These are phyloP conservation scores for Mycena alexandri DNA, from an alignment of 768 basidiomycete species.

Conservation along the genomic window DNA sequence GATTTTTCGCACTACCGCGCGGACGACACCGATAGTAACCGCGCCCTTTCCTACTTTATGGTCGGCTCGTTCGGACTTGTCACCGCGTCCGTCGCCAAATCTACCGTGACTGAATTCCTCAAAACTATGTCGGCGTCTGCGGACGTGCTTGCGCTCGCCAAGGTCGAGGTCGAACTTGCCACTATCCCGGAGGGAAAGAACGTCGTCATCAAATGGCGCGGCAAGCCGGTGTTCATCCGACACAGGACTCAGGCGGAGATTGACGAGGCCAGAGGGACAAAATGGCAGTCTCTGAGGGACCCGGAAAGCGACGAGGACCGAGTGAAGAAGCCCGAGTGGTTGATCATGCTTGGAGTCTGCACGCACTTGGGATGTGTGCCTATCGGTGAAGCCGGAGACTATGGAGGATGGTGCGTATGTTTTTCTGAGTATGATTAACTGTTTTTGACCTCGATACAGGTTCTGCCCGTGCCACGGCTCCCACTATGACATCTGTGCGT, in stretches of 20 bases:
- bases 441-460: constrained; percentile 51
- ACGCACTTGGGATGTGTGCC: constrained; percentile 99
- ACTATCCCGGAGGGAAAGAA: constrained; percentile 98
- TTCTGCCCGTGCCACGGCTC: constrained; percentile 99
- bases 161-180: constrained; percentile 93
- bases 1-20: constrained; percentile 89
- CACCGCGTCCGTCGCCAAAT: constrained; percentile 94
- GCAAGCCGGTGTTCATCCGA: constrained; percentile 99
- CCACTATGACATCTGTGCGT: constrained; percentile 95
- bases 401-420: constrained; percentile 90
- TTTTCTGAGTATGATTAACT: constrained; percentile 2
- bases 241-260: constrained; percentile 95
- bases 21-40: constrained; percentile 73
- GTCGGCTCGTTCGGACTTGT: constrained; percentile 93
- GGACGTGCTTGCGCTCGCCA: constrained; percentile 97
- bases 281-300: constrained; percentile 92
- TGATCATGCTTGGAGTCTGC: constrained; percentile 93
- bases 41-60: constrained; percentile 90
- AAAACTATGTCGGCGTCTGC: constrained; percentile 97
- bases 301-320: constrained; percentile 92
- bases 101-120: constrained; percentile 92
- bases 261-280: constrained; percentile 86
- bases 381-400: constrained; percentile 97
- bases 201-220: constrained; percentile 98
- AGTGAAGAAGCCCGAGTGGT: constrained; percentile 96